Percentiles rank a stretch among this genome's conserved stretches.
These are phyloP conservation scores for Epichloe gansuensis DNA, from an alignment of 2,329 filamentous ascomycete species.

Conservation along the genomic window DNA sequence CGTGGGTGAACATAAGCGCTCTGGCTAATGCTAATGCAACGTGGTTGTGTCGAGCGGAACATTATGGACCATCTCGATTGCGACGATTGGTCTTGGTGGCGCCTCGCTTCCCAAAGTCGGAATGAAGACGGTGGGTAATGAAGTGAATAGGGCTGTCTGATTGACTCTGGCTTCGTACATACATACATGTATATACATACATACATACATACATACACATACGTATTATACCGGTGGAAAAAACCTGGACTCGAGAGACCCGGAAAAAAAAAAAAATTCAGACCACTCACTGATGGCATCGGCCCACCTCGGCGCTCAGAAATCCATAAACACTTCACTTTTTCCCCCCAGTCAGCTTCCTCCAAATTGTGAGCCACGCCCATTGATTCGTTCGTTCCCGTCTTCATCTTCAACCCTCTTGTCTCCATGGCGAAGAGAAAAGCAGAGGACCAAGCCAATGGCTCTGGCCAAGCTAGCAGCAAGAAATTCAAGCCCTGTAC, in stretches of 20 bases:
- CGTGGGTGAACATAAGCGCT: neutral
- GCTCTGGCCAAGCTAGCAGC: conserved; percentile 28
- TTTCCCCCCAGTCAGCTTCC: conserved; percentile 34
- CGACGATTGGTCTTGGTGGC: neutral
- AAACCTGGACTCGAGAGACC: neutral
- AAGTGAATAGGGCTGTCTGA: too few relatives aligned
- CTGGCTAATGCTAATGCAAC: neutral
- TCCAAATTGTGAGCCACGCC: conserved; percentile 23
- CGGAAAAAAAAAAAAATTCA: neutral
- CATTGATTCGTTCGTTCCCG: neutral
- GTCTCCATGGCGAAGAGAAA: conserved; percentile 44
- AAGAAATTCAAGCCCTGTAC: conserved; percentile 42
- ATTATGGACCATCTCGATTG: neutral
- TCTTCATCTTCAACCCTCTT: neutral
- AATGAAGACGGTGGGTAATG: too few relatives aligned
- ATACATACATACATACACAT: too few relatives aligned
- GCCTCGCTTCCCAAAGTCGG: neutral
- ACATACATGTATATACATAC: too few relatives aligned
- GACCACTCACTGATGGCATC: neutral
- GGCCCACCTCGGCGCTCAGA: conserved; percentile 1
- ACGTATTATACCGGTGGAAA: too few relatives aligned
- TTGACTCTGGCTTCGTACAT: too few relatives aligned
- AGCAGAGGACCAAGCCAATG: conserved; percentile 32
- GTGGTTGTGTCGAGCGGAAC: neutral
- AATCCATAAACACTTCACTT: neutral